These are phyloP conservation scores for Hericium erinaceus DNA, from an alignment of 768 basidiomycete species.

Conservation along the genomic window DNA sequence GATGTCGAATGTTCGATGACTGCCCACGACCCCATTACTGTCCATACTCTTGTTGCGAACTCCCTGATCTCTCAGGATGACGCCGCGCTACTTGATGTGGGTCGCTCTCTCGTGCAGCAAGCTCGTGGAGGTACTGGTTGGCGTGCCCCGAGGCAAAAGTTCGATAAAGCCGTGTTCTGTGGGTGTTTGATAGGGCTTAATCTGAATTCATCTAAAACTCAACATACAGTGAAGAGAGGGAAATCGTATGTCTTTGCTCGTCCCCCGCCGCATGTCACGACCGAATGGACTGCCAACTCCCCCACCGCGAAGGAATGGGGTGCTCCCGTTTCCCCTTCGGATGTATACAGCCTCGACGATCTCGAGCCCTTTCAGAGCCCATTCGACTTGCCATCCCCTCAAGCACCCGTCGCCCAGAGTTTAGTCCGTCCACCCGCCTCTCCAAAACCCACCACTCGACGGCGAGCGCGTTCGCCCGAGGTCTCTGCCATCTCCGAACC, in stretches of 20 bases:
- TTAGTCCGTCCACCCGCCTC: background rate
- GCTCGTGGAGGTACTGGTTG: background rate
- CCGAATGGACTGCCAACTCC: background rate
- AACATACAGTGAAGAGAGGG: background rate
- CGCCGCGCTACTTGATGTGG: background rate
- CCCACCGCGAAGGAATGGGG: background rate
- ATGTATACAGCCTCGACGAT: background rate
- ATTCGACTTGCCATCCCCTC: background rate
- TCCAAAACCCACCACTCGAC: background rate
- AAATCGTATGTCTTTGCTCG: slow-evolving; percentile 4
- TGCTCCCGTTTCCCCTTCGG: background rate
- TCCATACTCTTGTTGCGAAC: background rate
- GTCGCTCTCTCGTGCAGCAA: background rate
- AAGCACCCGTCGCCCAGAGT: background rate
- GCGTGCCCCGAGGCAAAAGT: background rate
- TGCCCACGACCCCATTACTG: no score
- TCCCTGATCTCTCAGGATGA: background rate
- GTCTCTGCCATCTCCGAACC: background rate
- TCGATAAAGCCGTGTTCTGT: background rate
- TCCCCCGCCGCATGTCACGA: background rate
- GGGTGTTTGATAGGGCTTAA: background rate
- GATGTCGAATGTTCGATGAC: no score
- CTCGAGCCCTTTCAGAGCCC: background rate
- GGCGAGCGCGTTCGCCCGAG: background rate
- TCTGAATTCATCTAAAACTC: no score